A percentile compares a stretch with the other conserved stretches of the same genome.
phyloP scores from a whole-genome alignment of 176 grass and related monocot genomes.

The Eragrostis nindensis region DNA sequence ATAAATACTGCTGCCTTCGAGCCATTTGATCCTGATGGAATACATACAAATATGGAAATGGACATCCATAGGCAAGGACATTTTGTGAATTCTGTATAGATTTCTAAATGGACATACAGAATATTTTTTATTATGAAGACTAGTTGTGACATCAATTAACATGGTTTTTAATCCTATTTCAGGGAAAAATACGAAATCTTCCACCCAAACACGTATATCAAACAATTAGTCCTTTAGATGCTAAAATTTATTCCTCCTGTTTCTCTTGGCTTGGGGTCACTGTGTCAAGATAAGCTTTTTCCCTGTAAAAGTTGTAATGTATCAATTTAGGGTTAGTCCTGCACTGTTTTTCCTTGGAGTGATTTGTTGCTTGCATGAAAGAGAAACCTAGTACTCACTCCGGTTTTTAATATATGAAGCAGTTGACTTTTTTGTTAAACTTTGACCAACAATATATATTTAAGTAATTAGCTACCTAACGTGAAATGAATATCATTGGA shows the following conservation, averaged over 20 bases:
- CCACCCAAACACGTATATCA: not conserved
- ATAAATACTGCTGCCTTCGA: not conserved
- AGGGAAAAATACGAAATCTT: not conserved
- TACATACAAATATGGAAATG: not conserved
- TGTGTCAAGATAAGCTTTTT: not conserved
- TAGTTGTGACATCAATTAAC: not conserved
- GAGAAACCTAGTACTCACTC: not conserved
- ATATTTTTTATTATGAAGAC: not conserved
- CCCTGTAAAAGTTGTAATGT: not conserved
- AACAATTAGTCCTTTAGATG: not conserved
- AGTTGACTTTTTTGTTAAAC: too few relatives aligned
- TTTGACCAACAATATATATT: too few relatives aligned
- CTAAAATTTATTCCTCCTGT: not conserved
- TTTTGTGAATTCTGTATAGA: not conserved
- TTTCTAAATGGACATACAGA: too few relatives aligned
- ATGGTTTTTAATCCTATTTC: not conserved
- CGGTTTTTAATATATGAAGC: too few relatives aligned
- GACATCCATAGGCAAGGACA: not conserved
- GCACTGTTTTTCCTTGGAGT: not conserved
- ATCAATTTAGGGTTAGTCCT: not conserved
- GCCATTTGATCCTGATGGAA: not conserved
- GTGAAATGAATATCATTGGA: too few relatives aligned
- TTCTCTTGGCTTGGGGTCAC: not conserved
- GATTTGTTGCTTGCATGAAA: not conserved
- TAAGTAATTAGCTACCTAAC: too few relatives aligned